Evolutionary conservation across 805 yeast genomes (phyloP).

Genomic region (Cyberlindnera nakhonratchasimensis): DNA sequence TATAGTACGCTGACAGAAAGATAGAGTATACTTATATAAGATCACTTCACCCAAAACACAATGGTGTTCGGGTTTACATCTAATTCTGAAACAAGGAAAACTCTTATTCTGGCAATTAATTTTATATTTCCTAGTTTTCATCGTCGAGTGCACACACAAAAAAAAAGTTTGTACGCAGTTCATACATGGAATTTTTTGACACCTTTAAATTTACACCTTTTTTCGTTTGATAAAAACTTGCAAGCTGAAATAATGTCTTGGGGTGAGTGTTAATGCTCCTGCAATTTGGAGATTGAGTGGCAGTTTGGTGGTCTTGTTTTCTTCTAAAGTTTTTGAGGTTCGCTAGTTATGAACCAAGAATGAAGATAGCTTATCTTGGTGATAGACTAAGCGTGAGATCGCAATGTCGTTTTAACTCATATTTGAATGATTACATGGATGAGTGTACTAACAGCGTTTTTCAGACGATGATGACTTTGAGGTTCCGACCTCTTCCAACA

Average conservation of each 20-base stretch:
- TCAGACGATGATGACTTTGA: constrained; percentile 88
- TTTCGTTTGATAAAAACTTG: neutral
- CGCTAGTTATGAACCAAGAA: too few species aligned
- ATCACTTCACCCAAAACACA: too few species aligned
- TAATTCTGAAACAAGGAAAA: too few species aligned
- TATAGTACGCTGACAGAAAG: too few species aligned
- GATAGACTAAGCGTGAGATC: too few species aligned
- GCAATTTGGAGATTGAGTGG: too few species aligned
- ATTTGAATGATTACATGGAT: too few species aligned
- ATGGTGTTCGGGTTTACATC: too few species aligned
- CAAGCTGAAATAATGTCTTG: constrained; percentile 8
- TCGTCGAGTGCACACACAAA: neutral
- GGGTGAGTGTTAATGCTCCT: constrained; percentile 12
- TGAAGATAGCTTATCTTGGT: too few species aligned
- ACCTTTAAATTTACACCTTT: constrained; percentile 3
- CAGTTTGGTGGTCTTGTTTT: neutral
- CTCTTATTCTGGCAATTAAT: neutral
- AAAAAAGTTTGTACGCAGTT: neutral
- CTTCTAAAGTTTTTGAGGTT: neutral
- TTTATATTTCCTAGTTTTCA: neutral
- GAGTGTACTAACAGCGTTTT: constrained; percentile 1
- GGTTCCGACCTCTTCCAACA: constrained; percentile 50
- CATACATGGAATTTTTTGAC: neutral
- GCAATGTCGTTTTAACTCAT: too few species aligned
- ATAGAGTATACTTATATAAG: too few species aligned